Base-by-base conservation (phyloP, 208 protist species). In the Acanthamoeba triangularis region DNA sequence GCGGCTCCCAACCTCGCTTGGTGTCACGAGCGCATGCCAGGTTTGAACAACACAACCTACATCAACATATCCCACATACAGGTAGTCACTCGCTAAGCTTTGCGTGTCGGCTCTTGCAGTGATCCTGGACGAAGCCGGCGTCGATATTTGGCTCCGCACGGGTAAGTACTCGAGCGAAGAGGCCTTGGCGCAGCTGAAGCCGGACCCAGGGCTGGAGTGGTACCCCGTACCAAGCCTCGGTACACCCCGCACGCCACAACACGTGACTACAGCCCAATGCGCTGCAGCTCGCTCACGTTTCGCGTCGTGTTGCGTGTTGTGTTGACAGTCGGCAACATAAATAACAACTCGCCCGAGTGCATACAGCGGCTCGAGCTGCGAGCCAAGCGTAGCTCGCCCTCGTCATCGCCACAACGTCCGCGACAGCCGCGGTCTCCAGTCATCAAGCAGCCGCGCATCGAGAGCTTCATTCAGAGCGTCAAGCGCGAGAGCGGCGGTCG, bases 1-100 rank as follows among this genome's bases (percentile, higher is more conserved):
- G 90, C 90, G 0, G 65, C 65, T 4, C 44, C 59, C 33, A 61
- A 94, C 25, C 8, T 94, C 8, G 20, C 56, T 18, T 94, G 90
- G 90, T 65, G 35, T 35, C 90, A 94, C 14, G 90, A 94, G 6
- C 90, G 90, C 56, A 94, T 94, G 90, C 90, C 90, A 80, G 90
- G 90, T 94, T n/a, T 49, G 23, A 72, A 41, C 2, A 1, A n/a
- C n/a, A n/a, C n/a, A n/a, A n/a, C n/a, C n/a, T n/a, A n/a, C n/a
- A n/a, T n/a, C n/a, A n/a, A n/a, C n/a, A n/a, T n/a, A 6, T 14
- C 11, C 7, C 1, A 16, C 61, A 44, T n/a, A n/a, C n/a, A n/a
- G n/a, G n/a, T n/a, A n/a, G n/a, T 20, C 44, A 44, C 61, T 25
- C 7, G 41, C 11, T 28, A 11, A 54, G 7, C 30, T 91, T 2